Percentiles rank a stretch among this genome's conserved stretches.
Evolutionary conservation across 208 protist genomes (phyloP).

Genomic region (Leishmania gerbilli): DNA sequence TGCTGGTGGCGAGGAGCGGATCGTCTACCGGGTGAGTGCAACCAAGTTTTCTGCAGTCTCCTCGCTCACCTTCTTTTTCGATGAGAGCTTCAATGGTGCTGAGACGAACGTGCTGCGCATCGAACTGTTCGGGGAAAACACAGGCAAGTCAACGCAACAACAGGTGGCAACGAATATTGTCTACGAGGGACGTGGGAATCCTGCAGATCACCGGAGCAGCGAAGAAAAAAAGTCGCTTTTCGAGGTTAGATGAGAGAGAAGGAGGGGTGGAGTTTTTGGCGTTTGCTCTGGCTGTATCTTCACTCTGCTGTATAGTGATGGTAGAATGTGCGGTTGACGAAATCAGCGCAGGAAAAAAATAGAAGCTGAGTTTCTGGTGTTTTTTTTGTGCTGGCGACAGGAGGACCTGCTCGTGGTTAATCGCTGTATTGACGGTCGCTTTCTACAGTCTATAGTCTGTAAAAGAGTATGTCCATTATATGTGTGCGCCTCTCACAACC

Average conservation of each 20-base stretch:
- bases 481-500: not conserved
- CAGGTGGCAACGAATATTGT: slow-evolving; percentile 85
- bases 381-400: not conserved
- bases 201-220: slow-evolving; percentile 72
- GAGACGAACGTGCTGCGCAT: slow-evolving; percentile 84
- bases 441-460: not conserved
- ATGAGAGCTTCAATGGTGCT: slow-evolving; percentile 71
- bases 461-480: not conserved
- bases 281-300: not conserved
- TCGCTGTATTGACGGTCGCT: not conserved
- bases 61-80: slow-evolving; percentile 68
- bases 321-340: not conserved
- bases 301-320: not conserved
- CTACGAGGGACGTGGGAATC: slow-evolving; percentile 81
- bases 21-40: slow-evolving; percentile 81
- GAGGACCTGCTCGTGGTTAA: not conserved
- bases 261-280: not conserved
- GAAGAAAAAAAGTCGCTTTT: slow-evolving; percentile 57
- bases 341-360: not conserved
- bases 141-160: slow-evolving; percentile 58
- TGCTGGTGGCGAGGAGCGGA: slow-evolving; percentile 52
- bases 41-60: slow-evolving; percentile 63
- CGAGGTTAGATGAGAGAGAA: slow-evolving; percentile 19
- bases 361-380: not conserved
- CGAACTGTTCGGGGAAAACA: slow-evolving; percentile 81